These are phyloP conservation scores for Brassica nigra DNA, from an alignment of 345 rosid genomes.

Conservation along the genomic window DNA sequence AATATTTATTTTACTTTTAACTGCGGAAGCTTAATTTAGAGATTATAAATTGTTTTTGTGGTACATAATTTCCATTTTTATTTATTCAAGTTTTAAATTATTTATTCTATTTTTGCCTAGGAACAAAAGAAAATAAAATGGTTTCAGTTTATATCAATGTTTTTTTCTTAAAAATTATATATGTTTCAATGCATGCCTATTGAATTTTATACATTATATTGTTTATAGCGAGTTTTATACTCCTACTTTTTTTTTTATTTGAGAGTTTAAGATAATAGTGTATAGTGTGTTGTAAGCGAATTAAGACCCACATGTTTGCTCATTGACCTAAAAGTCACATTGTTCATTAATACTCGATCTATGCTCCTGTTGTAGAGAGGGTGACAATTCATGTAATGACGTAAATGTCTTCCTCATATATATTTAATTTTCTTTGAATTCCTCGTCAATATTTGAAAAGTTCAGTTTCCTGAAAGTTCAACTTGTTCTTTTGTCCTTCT, in stretches of 20 bases:
- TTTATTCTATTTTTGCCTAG: too few relatives aligned
- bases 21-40: background rate
- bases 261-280: too few relatives aligned
- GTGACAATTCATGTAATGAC: constrained; percentile 24
- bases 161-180: too few relatives aligned
- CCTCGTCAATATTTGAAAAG: constrained; percentile 14
- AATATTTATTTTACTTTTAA: background rate
- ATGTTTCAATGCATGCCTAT: too few relatives aligned
- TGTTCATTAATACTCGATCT: constrained; percentile 31
- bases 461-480: constrained; percentile 12
- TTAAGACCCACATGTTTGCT: constrained; percentile 24
- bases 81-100: too few relatives aligned
- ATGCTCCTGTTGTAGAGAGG: constrained; percentile 16
- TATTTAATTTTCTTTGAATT: background rate
- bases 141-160: too few relatives aligned
- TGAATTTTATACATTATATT: too few relatives aligned
- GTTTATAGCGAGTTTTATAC: too few relatives aligned
- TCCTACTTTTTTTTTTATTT: too few relatives aligned
- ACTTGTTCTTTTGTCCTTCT: background rate
- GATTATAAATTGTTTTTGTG: background rate
- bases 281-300: constrained; percentile 18
- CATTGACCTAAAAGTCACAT: constrained; percentile 24
- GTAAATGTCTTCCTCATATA: constrained; percentile 9
- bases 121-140: too few relatives aligned
- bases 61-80: too few relatives aligned